These are phyloP conservation scores for Vigna unguiculata DNA, from an alignment of 306 rosid species.

Conservation along the genomic window DNA sequence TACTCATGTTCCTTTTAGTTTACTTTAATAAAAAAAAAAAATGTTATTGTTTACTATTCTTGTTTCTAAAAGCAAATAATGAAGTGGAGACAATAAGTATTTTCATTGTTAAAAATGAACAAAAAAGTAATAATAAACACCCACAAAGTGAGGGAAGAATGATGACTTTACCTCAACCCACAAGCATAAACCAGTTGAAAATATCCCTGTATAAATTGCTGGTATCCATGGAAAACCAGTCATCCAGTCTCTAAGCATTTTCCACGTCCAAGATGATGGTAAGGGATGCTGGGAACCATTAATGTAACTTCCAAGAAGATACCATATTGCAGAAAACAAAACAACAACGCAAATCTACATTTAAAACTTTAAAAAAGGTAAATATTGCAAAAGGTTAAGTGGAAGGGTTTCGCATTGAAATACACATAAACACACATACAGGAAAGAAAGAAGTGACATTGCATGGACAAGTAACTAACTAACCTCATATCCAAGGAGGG, in stretches of 20 bases:
- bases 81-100: background rate
- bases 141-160: background rate
- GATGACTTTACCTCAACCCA: constrained; percentile 73
- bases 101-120: background rate
- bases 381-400: constrained; percentile 22
- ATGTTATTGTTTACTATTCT: background rate
- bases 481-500: constrained; percentile 81
- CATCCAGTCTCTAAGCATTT: constrained; percentile 58
- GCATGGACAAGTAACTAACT: constrained; percentile 50
- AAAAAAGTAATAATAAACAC: background rate
- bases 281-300: constrained; percentile 49
- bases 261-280: constrained; percentile 63
- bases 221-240: constrained; percentile 83
- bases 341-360: constrained; percentile 68
- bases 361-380: constrained; percentile 35
- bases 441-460: background rate
- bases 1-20: too few relatives aligned
- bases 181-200: constrained; percentile 77
- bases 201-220: constrained; percentile 76
- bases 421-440: background rate
- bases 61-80: background rate
- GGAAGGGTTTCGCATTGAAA: background rate
- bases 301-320: constrained; percentile 55
- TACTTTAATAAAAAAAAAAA: background rate
- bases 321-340: constrained; percentile 67